A percentile compares a stretch with the other conserved stretches of the same genome.
Evolutionary conservation across 768 basidiomycete species (phyloP).

Genomic region (Pisolithus sp.): DNA sequence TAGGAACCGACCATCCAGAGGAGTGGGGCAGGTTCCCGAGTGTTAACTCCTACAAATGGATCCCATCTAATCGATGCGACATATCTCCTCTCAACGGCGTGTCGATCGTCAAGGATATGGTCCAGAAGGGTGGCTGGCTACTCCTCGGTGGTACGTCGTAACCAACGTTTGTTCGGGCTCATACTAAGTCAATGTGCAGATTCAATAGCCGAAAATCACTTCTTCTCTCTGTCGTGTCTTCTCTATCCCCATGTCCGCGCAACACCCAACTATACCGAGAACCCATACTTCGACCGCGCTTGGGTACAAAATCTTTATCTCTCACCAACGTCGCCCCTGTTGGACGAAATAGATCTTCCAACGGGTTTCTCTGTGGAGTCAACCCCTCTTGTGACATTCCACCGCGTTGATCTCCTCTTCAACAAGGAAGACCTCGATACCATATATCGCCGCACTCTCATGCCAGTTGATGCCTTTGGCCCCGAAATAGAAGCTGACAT

Average conservation of each 20-base stretch:
- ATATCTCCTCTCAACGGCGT: slow-evolving; percentile 36
- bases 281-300: slow-evolving; percentile 51
- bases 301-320: slow-evolving; percentile 65
- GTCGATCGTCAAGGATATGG: slow-evolving; percentile 48
- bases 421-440: slow-evolving; percentile 40
- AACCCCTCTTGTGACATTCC: slow-evolving; percentile 62
- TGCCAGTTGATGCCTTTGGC: slow-evolving; percentile 8
- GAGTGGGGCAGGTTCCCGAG: slow-evolving; percentile 48
- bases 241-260: slow-evolving; percentile 63
- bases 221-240: slow-evolving; percentile 64
- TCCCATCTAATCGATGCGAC: slow-evolving; percentile 40
- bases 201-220: slow-evolving; percentile 67
- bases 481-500: slow-evolving; percentile 8
- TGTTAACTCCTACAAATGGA: slow-evolving; percentile 49
- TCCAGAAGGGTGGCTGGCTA: slow-evolving; percentile 67
- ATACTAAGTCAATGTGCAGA: slow-evolving; percentile 30
- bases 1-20: slow-evolving; percentile 44
- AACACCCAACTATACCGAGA: slow-evolving; percentile 52
- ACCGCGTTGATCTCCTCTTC: slow-evolving; percentile 56
- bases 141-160: slow-evolving; percentile 49
- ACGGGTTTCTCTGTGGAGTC: slow-evolving; percentile 44
- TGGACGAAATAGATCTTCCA: slow-evolving; percentile 37
- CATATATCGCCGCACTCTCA: slow-evolving; percentile 32
- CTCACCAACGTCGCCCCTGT: slow-evolving; percentile 39
- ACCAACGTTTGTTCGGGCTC: no score